Evolutionary conservation across 1,284 basidiomycete genomes (phyloP).

Genomic region (Fomitopsis schrenkii): DNA sequence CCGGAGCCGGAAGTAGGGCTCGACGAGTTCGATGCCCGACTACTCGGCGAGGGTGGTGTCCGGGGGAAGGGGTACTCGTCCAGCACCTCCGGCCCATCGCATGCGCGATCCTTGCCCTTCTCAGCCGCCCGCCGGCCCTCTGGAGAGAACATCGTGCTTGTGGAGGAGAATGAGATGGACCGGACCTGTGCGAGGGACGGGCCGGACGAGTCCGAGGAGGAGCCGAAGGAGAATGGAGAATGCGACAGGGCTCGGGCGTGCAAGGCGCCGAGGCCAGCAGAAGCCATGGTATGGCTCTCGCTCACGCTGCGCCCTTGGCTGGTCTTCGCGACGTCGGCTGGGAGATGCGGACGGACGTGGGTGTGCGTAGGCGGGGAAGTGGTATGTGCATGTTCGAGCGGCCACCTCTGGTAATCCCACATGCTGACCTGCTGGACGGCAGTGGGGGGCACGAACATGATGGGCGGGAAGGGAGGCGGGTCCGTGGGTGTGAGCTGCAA

Average conservation of each 20-base stretch:
- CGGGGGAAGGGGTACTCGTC: conserved; percentile 17
- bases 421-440: conserved; percentile 12
- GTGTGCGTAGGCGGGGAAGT: neutral
- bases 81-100: conserved; percentile 1
- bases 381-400: neutral
- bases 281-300: neutral
- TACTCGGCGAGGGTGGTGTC: conserved; percentile 12
- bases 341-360: neutral
- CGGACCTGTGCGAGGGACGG: neutral
- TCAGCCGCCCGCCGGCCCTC: neutral
- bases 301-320: neutral
- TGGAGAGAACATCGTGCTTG: neutral
- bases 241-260: neutral
- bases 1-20: neutral
- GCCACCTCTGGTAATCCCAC: conserved; percentile 24
- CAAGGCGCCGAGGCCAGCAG: neutral
- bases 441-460: conserved; percentile 23
- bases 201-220: neutral
- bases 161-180: neutral
- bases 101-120: conserved; percentile 7
- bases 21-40: conserved; percentile 3
- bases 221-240: neutral
- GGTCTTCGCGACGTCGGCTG: neutral
- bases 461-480: conserved; percentile 28
- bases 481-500: conserved; percentile 19